Evolutionary conservation across 1,139 yeast species (phyloP).

Genomic region (Torulaspora globosa): DNA sequence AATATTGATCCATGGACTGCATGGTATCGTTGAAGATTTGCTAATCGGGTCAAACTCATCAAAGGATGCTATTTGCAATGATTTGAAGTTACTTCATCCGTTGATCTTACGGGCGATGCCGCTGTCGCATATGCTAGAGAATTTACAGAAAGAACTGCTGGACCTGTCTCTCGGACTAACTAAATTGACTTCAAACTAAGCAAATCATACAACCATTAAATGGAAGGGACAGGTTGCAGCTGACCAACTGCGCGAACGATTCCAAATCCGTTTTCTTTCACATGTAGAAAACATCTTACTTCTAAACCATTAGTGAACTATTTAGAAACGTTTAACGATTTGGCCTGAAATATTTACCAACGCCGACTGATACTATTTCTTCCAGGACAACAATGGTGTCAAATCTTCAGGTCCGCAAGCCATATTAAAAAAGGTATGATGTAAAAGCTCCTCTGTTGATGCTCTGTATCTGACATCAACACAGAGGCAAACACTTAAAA

Average conservation of each 20-base stretch:
- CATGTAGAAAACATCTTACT: neutral
- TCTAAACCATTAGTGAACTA: neutral
- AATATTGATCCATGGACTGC: conserved; percentile 38
- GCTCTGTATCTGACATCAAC: conserved; percentile 94
- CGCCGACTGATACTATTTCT: conserved; percentile 30
- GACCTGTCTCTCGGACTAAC: conserved; percentile 32
- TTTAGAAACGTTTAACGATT: neutral
- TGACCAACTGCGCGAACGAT: too few relatives aligned
- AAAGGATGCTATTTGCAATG: conserved; percentile 13
- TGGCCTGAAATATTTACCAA: neutral
- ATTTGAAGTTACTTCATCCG: conserved; percentile 36
- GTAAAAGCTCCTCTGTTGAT: conserved; percentile 77
- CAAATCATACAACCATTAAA: neutral
- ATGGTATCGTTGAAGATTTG: conserved; percentile 28
- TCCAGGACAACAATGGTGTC: conserved; percentile 70
- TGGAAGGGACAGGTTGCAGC: too few relatives aligned
- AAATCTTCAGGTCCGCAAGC: conserved; percentile 68
- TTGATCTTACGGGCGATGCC: conserved; percentile 40
- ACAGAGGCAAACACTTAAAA: conserved; percentile 86
- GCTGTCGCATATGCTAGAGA: conserved; percentile 35
- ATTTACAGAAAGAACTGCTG: conserved; percentile 30
- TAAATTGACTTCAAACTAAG: conserved; percentile 18
- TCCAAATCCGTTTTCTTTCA: too few relatives aligned
- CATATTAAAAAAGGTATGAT: conserved; percentile 70
- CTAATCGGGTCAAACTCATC: conserved; percentile 11